phyloP scores from a whole-genome alignment of 805 yeast species.

The Cyberlindnera euphorbiiphila region DNA sequence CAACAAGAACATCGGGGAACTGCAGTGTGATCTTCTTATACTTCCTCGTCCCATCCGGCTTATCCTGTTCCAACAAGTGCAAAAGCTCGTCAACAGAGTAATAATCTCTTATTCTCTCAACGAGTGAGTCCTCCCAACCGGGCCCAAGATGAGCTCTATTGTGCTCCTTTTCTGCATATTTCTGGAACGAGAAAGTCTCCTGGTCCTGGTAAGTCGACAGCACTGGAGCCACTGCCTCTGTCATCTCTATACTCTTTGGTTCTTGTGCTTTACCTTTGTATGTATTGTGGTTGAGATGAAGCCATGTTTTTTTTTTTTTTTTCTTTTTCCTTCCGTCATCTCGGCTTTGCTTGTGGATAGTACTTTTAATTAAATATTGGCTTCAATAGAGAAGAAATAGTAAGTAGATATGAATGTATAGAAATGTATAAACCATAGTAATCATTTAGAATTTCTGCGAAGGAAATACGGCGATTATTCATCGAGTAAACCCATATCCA shows the following conservation, averaged over 20 bases:
- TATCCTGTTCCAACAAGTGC: slow-evolving; percentile 33
- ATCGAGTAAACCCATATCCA: too few relatives aligned
- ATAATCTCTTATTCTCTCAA: slow-evolving; percentile 39
- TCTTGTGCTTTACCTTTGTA: not conserved
- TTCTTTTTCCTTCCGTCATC: too few relatives aligned
- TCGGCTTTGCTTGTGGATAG: too few relatives aligned
- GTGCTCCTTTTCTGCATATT: slow-evolving; percentile 29
- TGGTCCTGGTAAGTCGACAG: slow-evolving; percentile 75
- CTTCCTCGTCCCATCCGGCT: slow-evolving; percentile 25
- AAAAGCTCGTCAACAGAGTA: slow-evolving; percentile 53
- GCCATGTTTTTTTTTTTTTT: not conserved
- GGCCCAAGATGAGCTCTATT: slow-evolving; percentile 31
- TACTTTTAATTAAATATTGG: too few relatives aligned
- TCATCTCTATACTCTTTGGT: slow-evolving; percentile 5
- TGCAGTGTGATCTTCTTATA: slow-evolving; percentile 70
- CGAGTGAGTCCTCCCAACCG: slow-evolving; percentile 16
- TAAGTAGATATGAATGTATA: too few relatives aligned
- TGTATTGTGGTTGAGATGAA: not conserved
- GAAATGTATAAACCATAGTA: too few relatives aligned
- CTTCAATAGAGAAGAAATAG: too few relatives aligned
- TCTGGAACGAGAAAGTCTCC: slow-evolving; percentile 45
- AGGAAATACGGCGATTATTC: too few relatives aligned
- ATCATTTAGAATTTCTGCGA: too few relatives aligned
- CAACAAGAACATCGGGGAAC: slow-evolving; percentile 78
- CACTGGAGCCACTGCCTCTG: slow-evolving; percentile 52